phyloP scores from a whole-genome alignment of 306 rosid genomes.

The Oxytropis ochrocephala region DNA sequence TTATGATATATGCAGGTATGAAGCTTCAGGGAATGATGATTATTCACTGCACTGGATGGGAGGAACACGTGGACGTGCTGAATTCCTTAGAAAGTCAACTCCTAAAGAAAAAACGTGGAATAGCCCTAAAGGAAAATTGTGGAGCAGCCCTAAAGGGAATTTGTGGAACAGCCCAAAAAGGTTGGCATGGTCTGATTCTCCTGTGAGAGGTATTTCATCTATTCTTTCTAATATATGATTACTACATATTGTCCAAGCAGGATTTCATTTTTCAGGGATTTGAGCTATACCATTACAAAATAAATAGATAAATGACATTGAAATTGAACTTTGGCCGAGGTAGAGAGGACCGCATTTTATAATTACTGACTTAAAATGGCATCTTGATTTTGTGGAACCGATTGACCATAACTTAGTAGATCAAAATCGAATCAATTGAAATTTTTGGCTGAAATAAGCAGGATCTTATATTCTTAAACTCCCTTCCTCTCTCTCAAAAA shows the following conservation, averaged over 20 bases:
- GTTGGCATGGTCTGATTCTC: slow-evolving; percentile 58
- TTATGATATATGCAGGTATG: slow-evolving; percentile 35
- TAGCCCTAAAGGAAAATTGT: slow-evolving; percentile 33
- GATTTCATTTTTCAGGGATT: not conserved
- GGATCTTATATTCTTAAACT: not conserved
- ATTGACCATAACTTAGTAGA: not conserved
- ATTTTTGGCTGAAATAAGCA: not conserved
- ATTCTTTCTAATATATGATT: slow-evolving; percentile 10
- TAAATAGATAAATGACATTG: not conserved
- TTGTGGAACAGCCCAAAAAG: slow-evolving; percentile 31
- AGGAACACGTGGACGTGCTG: slow-evolving; percentile 36
- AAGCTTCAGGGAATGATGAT: slow-evolving; percentile 24
- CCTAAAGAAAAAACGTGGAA: slow-evolving; percentile 39
- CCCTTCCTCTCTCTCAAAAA: too few relatives aligned
- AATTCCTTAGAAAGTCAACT: slow-evolving; percentile 66
- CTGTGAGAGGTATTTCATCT: slow-evolving; percentile 51
- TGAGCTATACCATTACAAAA: not conserved
- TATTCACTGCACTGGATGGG: slow-evolving; percentile 23
- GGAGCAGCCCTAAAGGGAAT: slow-evolving; percentile 39
- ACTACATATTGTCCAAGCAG: slow-evolving; percentile 1
- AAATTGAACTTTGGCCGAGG: not conserved
- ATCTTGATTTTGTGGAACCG: slow-evolving; percentile 1
- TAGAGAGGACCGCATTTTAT: not conserved
- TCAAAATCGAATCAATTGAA: not conserved
- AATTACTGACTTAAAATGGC: not conserved